Conservation (phyloP, 768 basidiomycete species). For the Boletales sp. region DNA sequence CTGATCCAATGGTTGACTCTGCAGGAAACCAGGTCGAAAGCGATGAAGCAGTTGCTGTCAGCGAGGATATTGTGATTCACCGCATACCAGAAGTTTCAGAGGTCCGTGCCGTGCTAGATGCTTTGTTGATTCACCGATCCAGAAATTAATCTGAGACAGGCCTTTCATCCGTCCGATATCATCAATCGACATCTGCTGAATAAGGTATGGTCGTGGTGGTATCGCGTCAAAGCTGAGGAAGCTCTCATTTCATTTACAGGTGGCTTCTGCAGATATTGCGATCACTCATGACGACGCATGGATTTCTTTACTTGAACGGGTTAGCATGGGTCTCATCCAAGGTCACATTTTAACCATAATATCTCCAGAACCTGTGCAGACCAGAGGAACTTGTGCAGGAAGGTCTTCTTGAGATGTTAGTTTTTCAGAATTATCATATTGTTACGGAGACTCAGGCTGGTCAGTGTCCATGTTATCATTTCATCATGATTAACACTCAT, state of each 20-base stretch:
- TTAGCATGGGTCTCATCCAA: neutral
- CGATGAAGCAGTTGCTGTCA: neutral
- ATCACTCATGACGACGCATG: constrained; percentile 2
- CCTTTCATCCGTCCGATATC: constrained; percentile 8
- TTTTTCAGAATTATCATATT: neutral
- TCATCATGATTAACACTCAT: neutral
- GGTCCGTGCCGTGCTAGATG: neutral
- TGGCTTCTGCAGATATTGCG: neutral
- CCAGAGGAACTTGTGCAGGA: constrained; percentile 1
- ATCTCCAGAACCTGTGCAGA: neutral
- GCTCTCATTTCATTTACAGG: neutral
- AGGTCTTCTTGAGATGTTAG: neutral
- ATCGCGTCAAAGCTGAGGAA: neutral
- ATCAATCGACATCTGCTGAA: constrained; percentile 3
- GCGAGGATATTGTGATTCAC: neutral
- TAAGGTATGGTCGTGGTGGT: neutral
- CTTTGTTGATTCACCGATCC: neutral
- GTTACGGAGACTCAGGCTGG: neutral
- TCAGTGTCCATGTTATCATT: neutral
- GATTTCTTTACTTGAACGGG: constrained; percentile 7
- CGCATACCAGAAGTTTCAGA: neutral
- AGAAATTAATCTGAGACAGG: neutral
- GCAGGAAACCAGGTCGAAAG: neutral
- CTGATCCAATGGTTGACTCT: neutral
- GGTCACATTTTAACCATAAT: neutral